These are phyloP conservation scores for Saksenaea oblongispora DNA, from an alignment of 371 early-diverging fungal species.

Conservation along the genomic window DNA sequence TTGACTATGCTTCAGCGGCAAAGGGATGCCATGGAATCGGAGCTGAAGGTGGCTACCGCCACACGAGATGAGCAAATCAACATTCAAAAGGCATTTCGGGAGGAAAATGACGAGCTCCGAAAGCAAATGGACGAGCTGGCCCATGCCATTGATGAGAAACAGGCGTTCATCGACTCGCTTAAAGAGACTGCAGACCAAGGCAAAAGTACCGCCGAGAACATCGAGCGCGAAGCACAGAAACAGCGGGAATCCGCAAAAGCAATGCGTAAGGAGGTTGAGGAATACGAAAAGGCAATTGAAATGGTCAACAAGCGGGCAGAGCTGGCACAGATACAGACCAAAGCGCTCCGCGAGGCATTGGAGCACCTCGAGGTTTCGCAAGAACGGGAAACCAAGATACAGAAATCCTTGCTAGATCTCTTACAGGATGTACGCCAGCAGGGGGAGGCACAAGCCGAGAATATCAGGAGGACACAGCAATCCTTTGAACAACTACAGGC, in stretches of 20 bases:
- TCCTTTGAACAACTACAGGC: neutral
- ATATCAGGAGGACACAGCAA: neutral
- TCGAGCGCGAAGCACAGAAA: slow-evolving; percentile 4
- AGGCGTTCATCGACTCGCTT: slow-evolving; percentile 4
- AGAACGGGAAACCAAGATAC: neutral
- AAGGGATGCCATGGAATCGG: slow-evolving; percentile 4
- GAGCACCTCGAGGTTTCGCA: neutral
- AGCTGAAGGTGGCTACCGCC: neutral
- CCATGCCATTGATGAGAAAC: slow-evolving; percentile 9
- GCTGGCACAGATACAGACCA: slow-evolving; percentile 10
- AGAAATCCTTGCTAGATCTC: neutral
- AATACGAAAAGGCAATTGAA: slow-evolving; percentile 4
- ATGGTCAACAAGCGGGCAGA: neutral
- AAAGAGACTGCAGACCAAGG: slow-evolving; percentile 6
- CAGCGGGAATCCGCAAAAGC: slow-evolving; percentile 1
- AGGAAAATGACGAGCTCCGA: slow-evolving; percentile 12
- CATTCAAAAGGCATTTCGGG: neutral
- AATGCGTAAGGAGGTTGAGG: slow-evolving; percentile 2
- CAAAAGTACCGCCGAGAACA: neutral
- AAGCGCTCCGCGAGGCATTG: slow-evolving; percentile 7
- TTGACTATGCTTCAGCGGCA: slow-evolving; percentile 1
- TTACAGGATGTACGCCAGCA: neutral
- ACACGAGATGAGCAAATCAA: slow-evolving; percentile 8
- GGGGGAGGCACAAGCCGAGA: neutral
- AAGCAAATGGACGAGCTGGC: slow-evolving; percentile 2